Evolutionary conservation across 2,329 filamentous ascomycete species (phyloP).

Genomic region (Ploettnerulaceae sp.): DNA sequence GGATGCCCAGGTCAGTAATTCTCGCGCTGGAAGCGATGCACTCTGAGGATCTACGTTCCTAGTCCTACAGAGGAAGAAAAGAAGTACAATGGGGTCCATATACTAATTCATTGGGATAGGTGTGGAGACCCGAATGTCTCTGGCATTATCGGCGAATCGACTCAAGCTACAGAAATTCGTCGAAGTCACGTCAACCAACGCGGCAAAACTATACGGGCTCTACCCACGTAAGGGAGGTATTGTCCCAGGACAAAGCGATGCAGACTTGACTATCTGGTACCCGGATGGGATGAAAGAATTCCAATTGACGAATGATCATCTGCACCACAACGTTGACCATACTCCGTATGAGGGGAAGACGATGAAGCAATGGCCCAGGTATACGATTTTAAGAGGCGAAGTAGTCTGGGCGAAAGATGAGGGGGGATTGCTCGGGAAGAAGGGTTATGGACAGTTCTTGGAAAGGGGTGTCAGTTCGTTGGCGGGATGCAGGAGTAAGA

Average conservation of each 20-base stretch:
- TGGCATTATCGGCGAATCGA: conserved; percentile 38
- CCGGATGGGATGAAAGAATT: conserved; percentile 43
- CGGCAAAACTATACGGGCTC: conserved; percentile 54
- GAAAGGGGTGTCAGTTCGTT: conserved; percentile 38
- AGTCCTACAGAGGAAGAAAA: no score
- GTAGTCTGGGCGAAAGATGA: conserved; percentile 53
- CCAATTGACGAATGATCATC: conserved; percentile 45
- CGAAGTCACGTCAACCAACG: conserved; percentile 49
- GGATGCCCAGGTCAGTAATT: conserved; percentile 52
- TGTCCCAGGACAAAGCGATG: conserved; percentile 47
- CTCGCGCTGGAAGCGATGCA: no score
- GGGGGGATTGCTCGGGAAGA: conserved; percentile 45
- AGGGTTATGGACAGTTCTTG: conserved; percentile 46
- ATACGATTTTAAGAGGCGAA: conserved; percentile 53
- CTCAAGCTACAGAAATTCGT: conserved; percentile 48
- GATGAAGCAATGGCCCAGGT: conserved; percentile 58
- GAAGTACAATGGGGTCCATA: no score
- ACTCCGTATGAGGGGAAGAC: conserved; percentile 55
- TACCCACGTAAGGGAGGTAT: conserved; percentile 46
- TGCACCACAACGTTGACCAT: conserved; percentile 60
- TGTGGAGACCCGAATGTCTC: conserved; percentile 51
- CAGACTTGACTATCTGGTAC: conserved; percentile 55
- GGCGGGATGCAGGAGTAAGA: conserved; percentile 33
- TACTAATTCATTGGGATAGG: no score
- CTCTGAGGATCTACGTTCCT: no score